phyloP scores from a whole-genome alignment of 192 early-diverging fungal species.

The Mortierella antarctica region DNA sequence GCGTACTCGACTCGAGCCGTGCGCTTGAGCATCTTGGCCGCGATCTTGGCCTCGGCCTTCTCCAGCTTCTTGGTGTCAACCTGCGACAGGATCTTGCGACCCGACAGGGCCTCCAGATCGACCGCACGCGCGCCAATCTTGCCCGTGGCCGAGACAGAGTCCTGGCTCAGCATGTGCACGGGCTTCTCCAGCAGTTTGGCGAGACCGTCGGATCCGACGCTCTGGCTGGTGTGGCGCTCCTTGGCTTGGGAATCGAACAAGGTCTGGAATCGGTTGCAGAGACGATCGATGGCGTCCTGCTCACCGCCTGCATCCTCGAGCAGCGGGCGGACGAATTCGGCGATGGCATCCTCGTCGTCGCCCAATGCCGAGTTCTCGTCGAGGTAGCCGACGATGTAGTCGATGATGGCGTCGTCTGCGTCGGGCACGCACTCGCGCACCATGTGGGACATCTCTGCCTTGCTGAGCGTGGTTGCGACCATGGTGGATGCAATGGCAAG shows the following conservation, averaged over 20 bases:
- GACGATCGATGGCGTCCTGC: conserved; percentile 66
- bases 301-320: conserved; percentile 76
- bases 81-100: conserved; percentile 75
- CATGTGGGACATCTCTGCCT: conserved; percentile 55
- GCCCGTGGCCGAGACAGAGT: conserved; percentile 66
- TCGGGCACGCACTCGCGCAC: conserved; percentile 71
- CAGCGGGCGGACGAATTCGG: conserved; percentile 75
- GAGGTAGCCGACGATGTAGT: conserved; percentile 82
- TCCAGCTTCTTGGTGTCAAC: conserved; percentile 85
- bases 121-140: conserved; percentile 57
- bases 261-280: conserved; percentile 77
- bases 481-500: conserved; percentile 3
- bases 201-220: conserved; percentile 58
- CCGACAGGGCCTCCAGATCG: conserved; percentile 75
- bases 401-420: conserved; percentile 79
- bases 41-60: conserved; percentile 93
- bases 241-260: conserved; percentile 57
- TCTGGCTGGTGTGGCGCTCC: conserved; percentile 53
- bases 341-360: conserved; percentile 68
- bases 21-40: conserved; percentile 89
- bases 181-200: conserved; percentile 69
- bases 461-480: conserved; percentile 46
- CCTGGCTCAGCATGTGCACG: conserved; percentile 77
- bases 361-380: conserved; percentile 65
- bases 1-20: conserved; percentile 77